phyloP scores from a whole-genome alignment of 2,329 filamentous ascomycete genomes.

The Trichoderma polysporum region DNA sequence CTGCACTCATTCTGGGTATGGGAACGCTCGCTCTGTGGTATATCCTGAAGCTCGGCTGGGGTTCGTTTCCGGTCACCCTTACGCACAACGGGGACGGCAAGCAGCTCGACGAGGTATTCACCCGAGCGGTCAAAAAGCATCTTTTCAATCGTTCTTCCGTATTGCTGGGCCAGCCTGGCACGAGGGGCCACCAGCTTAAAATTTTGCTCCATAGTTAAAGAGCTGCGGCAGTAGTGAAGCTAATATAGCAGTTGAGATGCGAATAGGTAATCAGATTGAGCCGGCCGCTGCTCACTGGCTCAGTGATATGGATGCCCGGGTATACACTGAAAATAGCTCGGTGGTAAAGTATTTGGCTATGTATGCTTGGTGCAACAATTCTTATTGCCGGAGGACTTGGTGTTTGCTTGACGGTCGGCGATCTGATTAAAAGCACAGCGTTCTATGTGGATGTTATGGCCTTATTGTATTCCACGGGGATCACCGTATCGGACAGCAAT shows the following conservation, averaged over 20 bases:
- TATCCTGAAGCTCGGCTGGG: neutral
- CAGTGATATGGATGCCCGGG: too few relatives aligned
- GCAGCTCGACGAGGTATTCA: neutral
- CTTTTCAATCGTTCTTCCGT: neutral
- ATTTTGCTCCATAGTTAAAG: neutral
- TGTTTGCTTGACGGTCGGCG: too few relatives aligned
- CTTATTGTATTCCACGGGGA: neutral
- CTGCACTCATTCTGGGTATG: neutral
- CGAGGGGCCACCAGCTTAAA: neutral
- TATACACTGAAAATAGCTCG: too few relatives aligned
- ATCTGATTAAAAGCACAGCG: neutral
- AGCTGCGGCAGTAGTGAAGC: neutral
- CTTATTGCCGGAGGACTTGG: too few relatives aligned
- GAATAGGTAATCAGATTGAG: too few relatives aligned
- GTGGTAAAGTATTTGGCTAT: too few relatives aligned
- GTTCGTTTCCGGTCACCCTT: neutral
- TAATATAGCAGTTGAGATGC: too few relatives aligned
- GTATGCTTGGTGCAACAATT: too few relatives aligned
- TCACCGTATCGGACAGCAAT: neutral
- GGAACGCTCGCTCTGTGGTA: neutral
- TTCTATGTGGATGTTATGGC: neutral
- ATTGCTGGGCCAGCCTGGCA: neutral
- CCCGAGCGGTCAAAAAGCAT: neutral
- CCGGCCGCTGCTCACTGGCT: too few relatives aligned
- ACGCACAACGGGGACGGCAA: neutral